A percentile compares a stretch with the other conserved stretches of the same genome.
Conservation (phyloP, 495 filamentous ascomycete genomes). For the Eremomyces bilateralis region DNA sequence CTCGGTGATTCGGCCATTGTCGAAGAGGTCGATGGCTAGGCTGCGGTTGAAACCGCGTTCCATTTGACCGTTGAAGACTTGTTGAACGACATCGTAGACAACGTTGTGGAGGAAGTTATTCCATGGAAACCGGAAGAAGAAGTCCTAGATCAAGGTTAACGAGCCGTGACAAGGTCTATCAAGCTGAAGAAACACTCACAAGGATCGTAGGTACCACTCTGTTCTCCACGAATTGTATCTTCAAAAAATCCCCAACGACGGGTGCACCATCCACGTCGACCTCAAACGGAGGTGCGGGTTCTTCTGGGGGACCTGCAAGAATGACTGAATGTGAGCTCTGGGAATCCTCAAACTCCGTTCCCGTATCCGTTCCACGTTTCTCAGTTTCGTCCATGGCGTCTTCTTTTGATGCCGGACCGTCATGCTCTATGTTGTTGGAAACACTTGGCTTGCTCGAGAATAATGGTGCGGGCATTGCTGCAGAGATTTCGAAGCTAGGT, state of each 20-base stretch:
- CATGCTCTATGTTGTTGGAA: slow-evolving; percentile 1
- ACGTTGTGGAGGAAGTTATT: slow-evolving; percentile 99
- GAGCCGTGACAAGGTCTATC: not conserved
- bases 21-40: slow-evolving; percentile 84
- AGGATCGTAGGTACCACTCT: slow-evolving; percentile 88
- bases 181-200: slow-evolving; percentile 27
- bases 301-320: slow-evolving; percentile 7
- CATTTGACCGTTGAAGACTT: slow-evolving; percentile 98
- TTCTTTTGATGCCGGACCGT: no score
- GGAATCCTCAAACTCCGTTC: no score
- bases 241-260: slow-evolving; percentile 91
- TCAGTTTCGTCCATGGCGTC: slow-evolving; percentile 1
- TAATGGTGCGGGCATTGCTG: slow-evolving; percentile 44
- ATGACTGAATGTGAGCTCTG: slow-evolving; percentile 10
- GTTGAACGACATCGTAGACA: slow-evolving; percentile 96
- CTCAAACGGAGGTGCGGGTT: slow-evolving; percentile 30
- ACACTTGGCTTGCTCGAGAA: slow-evolving; percentile 22
- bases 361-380: not conserved
- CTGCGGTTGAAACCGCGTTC: slow-evolving; percentile 83
- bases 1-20: slow-evolving; percentile 70
- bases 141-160: slow-evolving; percentile 32
- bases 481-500: no score
- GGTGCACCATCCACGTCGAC: slow-evolving; percentile 48
- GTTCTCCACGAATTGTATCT: slow-evolving; percentile 91
- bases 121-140: slow-evolving; percentile 98